Conservation (phyloP, 306 rosid genomes). For the Fragaria iinumae region DNA sequence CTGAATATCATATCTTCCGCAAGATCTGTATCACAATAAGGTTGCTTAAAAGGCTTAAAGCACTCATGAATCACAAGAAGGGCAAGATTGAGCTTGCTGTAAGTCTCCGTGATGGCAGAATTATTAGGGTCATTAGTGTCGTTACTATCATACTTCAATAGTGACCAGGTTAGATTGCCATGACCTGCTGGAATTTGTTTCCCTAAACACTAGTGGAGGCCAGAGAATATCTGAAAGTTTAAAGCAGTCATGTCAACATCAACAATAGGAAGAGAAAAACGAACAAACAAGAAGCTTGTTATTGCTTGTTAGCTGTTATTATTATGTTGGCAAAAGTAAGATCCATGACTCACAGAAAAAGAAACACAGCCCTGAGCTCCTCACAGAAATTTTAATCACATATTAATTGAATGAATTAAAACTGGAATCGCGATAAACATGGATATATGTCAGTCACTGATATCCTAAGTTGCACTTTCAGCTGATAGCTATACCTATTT, state of each 20-base stretch:
- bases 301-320: not conserved
- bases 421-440: not conserved
- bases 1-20: slow-evolving; percentile 67
- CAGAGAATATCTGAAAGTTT: slow-evolving; percentile 51
- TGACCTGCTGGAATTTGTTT: slow-evolving; percentile 47
- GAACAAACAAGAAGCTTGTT: not conserved
- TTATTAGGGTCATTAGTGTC: slow-evolving; percentile 18
- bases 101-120: slow-evolving; percentile 42
- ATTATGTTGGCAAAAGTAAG: not conserved
- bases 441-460: not conserved
- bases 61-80: slow-evolving; percentile 83
- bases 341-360: not conserved
- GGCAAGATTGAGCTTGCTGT: slow-evolving; percentile 71
- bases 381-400: not conserved
- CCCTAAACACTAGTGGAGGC: slow-evolving; percentile 52
- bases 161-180: slow-evolving; percentile 65
- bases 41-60: slow-evolving; percentile 69
- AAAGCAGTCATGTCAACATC: slow-evolving; percentile 20
- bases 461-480: not conserved
- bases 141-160: slow-evolving; percentile 41
- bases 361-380: not conserved
- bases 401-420: not conserved
- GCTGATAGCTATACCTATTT: not conserved
- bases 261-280: not conserved
- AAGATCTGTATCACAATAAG: slow-evolving; percentile 53